Percentiles rank a stretch among this genome's conserved stretches.
Evolutionary conservation across 2,329 filamentous ascomycete genomes (phyloP).

Genomic region (Bipolaris gigantea): DNA sequence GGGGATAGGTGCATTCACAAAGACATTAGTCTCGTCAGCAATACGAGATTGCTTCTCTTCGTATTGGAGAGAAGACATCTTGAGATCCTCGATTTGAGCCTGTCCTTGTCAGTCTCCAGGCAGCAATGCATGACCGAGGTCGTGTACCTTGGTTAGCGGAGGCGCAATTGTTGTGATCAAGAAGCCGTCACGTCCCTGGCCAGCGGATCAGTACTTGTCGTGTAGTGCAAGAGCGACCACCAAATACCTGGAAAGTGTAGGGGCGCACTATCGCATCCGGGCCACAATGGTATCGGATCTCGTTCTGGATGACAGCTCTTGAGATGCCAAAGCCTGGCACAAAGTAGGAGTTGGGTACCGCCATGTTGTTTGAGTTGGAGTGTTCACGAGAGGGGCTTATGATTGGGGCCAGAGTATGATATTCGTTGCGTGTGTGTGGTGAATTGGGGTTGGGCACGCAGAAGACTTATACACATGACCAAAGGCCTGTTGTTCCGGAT

Average conservation of each 20-base stretch:
- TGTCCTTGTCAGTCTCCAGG: constrained; percentile 23
- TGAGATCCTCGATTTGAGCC: constrained; percentile 50
- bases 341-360: constrained; percentile 46
- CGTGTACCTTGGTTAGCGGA: constrained; percentile 46
- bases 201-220: constrained; percentile 18
- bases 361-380: constrained; percentile 21
- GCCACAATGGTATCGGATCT: constrained; percentile 49
- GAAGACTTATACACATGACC: constrained; percentile 27
- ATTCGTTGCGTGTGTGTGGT: constrained; percentile 15
- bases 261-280: constrained; percentile 48
- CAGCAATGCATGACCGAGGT: neutral
- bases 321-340: constrained; percentile 49
- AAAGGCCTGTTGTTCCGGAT: constrained; percentile 6
- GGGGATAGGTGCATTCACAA: constrained; percentile 46
- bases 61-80: constrained; percentile 45
- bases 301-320: constrained; percentile 48
- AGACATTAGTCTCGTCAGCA: constrained; percentile 40
- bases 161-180: constrained; percentile 46
- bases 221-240: neutral
- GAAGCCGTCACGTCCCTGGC: constrained; percentile 48
- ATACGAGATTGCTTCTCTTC: constrained; percentile 47
- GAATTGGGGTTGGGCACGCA: constrained; percentile 23
- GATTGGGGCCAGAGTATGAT: constrained; percentile 14
- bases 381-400: constrained; percentile 7
- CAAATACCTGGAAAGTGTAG: constrained; percentile 46